Evolutionary conservation across 768 basidiomycete genomes (phyloP).

Genomic region (Amanita thiersii): DNA sequence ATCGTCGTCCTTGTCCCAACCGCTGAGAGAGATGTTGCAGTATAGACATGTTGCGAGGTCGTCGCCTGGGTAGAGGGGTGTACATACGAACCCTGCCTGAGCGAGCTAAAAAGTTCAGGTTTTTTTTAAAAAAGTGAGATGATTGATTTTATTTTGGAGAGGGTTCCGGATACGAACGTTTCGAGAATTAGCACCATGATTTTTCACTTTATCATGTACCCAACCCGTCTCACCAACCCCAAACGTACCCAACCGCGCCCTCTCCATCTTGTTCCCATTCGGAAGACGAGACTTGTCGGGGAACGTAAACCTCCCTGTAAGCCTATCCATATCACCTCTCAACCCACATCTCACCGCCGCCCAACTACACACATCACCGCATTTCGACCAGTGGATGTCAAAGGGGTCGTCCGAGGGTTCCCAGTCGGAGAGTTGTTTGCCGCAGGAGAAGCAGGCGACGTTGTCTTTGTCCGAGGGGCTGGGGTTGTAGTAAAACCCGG

Average conservation of each 20-base stretch:
- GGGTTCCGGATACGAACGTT: conserved; percentile 34
- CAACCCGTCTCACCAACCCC: conserved; percentile 43
- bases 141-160: background rate
- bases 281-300: conserved; percentile 57
- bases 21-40: conserved; percentile 70
- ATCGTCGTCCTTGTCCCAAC: conserved; percentile 85
- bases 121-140: background rate
- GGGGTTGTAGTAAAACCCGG: conserved; percentile 84
- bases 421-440: conserved; percentile 80
- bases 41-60: conserved; percentile 85
- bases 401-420: conserved; percentile 80
- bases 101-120: conserved; percentile 59
- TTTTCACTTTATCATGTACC: conserved; percentile 57
- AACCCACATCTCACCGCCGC: conserved; percentile 72
- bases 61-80: conserved; percentile 57
- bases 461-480: conserved; percentile 61
- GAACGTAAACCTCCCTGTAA: conserved; percentile 46
- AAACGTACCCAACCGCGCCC: conserved; percentile 65
- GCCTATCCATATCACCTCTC: conserved; percentile 43
- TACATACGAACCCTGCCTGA: conserved; percentile 80
- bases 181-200: conserved; percentile 63
- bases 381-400: conserved; percentile 71
- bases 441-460: conserved; percentile 80
- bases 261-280: conserved; percentile 58
- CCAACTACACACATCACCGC: conserved; percentile 64